Conservation (phyloP, 768 basidiomycete species). For the Suillus discolor region DNA sequence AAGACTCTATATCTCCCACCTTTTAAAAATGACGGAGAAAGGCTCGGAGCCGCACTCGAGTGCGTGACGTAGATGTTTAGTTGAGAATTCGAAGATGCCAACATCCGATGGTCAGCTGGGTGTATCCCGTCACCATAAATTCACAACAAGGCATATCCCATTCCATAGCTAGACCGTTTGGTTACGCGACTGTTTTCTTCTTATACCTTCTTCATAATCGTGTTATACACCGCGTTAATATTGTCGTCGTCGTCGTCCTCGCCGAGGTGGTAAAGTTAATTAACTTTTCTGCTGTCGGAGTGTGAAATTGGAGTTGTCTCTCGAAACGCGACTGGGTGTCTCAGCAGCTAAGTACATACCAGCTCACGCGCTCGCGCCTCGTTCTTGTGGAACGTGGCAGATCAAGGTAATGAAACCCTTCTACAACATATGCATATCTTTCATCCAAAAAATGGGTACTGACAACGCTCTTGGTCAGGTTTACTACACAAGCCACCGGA, state of each 20-base stretch:
- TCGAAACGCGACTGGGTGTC: constrained; percentile 2
- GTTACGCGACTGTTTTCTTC: background rate
- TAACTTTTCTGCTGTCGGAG: constrained; percentile 4
- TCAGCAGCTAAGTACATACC: constrained; percentile 7
- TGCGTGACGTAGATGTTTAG: background rate
- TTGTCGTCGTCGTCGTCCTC: background rate
- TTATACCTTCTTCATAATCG: background rate
- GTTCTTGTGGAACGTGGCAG: constrained; percentile 17
- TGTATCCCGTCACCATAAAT: background rate
- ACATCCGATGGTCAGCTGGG: background rate
- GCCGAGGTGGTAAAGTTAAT: background rate
- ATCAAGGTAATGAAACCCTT: constrained; percentile 11
- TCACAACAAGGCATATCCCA: background rate
- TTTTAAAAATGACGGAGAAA: background rate
- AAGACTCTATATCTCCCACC: background rate
- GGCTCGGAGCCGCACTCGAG: background rate
- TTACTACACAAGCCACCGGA: constrained; percentile 33
- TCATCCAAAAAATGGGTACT: constrained; percentile 8
- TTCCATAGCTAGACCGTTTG: background rate
- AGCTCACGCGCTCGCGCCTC: constrained; percentile 22
- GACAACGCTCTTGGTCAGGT: constrained; percentile 29
- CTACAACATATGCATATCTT: background rate
- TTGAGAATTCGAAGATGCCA: background rate
- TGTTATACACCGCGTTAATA: background rate
- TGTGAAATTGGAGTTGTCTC: constrained; percentile 1